Evolutionary conservation across 768 basidiomycete genomes (phyloP).

Genomic region (Russula sp.): DNA sequence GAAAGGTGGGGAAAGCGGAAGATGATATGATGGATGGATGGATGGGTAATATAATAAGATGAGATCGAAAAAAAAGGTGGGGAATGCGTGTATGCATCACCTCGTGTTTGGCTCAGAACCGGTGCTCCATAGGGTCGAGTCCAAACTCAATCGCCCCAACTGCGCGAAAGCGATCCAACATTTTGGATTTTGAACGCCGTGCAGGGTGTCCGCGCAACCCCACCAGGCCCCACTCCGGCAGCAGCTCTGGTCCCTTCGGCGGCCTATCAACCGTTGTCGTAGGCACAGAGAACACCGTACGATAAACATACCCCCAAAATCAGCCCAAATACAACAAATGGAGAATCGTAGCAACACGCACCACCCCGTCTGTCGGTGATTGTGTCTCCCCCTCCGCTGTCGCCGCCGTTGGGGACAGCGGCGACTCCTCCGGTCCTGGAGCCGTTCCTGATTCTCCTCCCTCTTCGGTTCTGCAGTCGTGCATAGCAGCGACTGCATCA

Average conservation of each 20-base stretch:
- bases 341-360: neutral
- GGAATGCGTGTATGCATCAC: neutral
- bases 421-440: neutral
- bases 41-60: constrained; percentile 5
- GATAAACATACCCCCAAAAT: neutral
- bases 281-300: neutral
- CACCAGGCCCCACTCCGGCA: neutral
- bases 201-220: constrained; percentile 9
- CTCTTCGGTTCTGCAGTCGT: neutral
- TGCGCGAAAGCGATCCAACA: constrained; percentile 37
- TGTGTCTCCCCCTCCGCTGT: neutral
- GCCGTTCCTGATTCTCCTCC: neutral
- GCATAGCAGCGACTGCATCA: neutral
- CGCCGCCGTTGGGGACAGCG: neutral
- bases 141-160: constrained; percentile 37
- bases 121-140: neutral
- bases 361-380: neutral
- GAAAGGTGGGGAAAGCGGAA: neutral
- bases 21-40: constrained; percentile 1
- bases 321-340: neutral
- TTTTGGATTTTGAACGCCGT: constrained; percentile 34
- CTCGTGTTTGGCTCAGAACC: neutral
- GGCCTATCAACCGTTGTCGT: neutral
- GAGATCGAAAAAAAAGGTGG: neutral
- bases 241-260: neutral